phyloP scores from a whole-genome alignment of 106 monocot species.

The Phalaenopsis aphrodite region DNA sequence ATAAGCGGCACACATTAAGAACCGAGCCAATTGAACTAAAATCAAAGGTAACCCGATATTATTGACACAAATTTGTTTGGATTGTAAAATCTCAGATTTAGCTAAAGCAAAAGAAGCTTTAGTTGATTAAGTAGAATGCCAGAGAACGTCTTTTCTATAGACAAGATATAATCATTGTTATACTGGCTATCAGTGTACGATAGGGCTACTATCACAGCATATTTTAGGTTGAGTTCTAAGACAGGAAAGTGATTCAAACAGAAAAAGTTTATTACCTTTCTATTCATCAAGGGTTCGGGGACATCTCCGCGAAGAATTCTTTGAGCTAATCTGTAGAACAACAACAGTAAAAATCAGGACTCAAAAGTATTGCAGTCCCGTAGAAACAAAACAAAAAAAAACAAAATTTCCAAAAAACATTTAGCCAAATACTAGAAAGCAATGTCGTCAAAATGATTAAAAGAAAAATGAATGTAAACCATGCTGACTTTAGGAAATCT shows the following conservation, averaged over 20 bases:
- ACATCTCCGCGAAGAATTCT: slow-evolving; percentile 26
- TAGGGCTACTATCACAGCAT: not conserved
- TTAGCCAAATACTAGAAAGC: not conserved
- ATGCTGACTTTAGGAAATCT: not conserved
- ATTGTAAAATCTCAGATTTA: not conserved
- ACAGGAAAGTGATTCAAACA: not conserved
- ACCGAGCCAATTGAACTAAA: not conserved
- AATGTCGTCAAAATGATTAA: not conserved
- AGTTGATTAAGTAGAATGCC: not conserved
- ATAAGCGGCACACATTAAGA: not conserved
- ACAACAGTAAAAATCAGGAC: not conserved
- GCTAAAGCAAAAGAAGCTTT: not conserved
- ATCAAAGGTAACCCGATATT: not conserved
- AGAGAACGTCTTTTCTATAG: not conserved
- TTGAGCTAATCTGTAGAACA: slow-evolving; percentile 21
- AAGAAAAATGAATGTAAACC: not conserved
- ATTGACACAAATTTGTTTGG: not conserved
- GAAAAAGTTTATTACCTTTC: slow-evolving; percentile 10
- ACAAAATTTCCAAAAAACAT: not conserved
- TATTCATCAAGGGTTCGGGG: slow-evolving; percentile 25
- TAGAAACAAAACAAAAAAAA: not conserved
- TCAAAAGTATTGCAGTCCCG: not conserved
- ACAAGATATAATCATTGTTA: not conserved
- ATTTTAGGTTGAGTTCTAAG: not conserved
- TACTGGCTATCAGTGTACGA: not conserved